Percentiles rank a stretch among this genome's conserved stretches.
Conservation (phyloP, 768 basidiomycete species). For the Paxillus ammoniavirescens region DNA sequence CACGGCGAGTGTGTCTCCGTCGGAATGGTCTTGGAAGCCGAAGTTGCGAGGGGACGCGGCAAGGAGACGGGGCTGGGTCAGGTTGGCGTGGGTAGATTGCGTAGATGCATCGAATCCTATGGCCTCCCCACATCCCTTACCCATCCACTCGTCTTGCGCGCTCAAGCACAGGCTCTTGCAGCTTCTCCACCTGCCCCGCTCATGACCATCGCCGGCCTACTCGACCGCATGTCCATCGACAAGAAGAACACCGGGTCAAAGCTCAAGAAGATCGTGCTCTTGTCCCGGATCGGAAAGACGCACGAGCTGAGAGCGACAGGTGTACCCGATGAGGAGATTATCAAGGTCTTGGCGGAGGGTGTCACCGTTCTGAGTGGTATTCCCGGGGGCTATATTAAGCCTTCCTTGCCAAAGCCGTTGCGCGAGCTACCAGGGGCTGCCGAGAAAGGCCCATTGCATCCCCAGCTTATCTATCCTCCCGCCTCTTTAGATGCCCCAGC, state of each 20-base stretch:
- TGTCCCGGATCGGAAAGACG: constrained; percentile 88
- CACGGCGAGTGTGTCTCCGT: constrained; percentile 96
- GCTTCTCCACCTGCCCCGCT: constrained; percentile 13
- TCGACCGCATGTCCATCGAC: constrained; percentile 95
- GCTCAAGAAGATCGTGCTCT: constrained; percentile 87
- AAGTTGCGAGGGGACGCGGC: constrained; percentile 86
- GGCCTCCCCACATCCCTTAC: constrained; percentile 82
- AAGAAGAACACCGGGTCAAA: constrained; percentile 94
- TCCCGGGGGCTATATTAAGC: constrained; percentile 39
- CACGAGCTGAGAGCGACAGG: constrained; percentile 89
- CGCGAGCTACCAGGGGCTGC: constrained; percentile 15
- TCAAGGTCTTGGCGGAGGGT: constrained; percentile 78
- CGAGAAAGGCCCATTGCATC: constrained; percentile 16
- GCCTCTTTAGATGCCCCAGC: constrained; percentile 16
- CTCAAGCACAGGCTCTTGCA: constrained; percentile 16
- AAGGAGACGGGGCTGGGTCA: constrained; percentile 63
- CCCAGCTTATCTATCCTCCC: constrained; percentile 17
- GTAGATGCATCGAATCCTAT: constrained; percentile 85
- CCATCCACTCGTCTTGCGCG: constrained; percentile 65
- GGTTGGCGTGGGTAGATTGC: constrained; percentile 88
- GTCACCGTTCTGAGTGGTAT: constrained; percentile 69
- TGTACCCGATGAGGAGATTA: constrained; percentile 78
- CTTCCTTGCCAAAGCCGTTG: constrained; percentile 47
- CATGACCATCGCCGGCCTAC: constrained; percentile 69
- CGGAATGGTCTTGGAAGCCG: constrained; percentile 96